These are phyloP conservation scores for Aspergillus transmontanensis DNA, from an alignment of 2,329 filamentous ascomycete genomes.

Conservation along the genomic window DNA sequence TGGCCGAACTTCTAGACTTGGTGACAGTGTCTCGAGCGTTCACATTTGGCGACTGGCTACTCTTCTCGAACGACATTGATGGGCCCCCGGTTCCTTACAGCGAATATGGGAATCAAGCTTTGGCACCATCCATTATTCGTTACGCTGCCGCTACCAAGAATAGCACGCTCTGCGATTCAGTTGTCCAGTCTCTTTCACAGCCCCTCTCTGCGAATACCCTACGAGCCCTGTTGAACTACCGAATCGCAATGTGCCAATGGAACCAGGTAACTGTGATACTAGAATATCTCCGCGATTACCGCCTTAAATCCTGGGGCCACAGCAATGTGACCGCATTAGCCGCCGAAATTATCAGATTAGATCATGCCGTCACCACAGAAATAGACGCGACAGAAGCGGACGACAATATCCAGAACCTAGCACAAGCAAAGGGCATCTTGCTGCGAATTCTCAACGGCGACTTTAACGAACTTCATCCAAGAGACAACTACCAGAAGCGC, in stretches of 20 bases:
- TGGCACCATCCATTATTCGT: constrained; percentile 57
- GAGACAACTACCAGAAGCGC: constrained; percentile 29
- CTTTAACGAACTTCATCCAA: constrained; percentile 31
- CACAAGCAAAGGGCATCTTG: constrained; percentile 34
- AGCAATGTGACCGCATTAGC: constrained; percentile 39
- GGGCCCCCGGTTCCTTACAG: constrained; percentile 53
- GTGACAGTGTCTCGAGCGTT: constrained; percentile 49
- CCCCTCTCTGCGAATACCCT: constrained; percentile 39
- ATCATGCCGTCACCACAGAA: constrained; percentile 24
- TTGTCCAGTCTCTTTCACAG: constrained; percentile 32
- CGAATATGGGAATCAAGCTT: constrained; percentile 49
- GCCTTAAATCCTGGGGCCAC: constrained; percentile 40
- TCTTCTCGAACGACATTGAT: constrained; percentile 56
- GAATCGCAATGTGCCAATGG: constrained; percentile 38
- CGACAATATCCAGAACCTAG: constrained; percentile 22
- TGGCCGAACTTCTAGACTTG: constrained; percentile 56
- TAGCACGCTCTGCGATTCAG: constrained; percentile 29
- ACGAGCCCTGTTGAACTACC: constrained; percentile 38
- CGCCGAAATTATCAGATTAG: constrained; percentile 44
- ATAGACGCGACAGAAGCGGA: constrained; percentile 10
- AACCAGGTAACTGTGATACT: constrained; percentile 34
- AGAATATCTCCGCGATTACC: constrained; percentile 35
- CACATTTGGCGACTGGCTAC: constrained; percentile 56
- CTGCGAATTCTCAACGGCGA: constrained; percentile 37
- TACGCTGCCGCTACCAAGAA: constrained; percentile 57